Evolutionary conservation across 1,284 basidiomycete species (phyloP).

Genomic region (Ganoderma lucidum): DNA sequence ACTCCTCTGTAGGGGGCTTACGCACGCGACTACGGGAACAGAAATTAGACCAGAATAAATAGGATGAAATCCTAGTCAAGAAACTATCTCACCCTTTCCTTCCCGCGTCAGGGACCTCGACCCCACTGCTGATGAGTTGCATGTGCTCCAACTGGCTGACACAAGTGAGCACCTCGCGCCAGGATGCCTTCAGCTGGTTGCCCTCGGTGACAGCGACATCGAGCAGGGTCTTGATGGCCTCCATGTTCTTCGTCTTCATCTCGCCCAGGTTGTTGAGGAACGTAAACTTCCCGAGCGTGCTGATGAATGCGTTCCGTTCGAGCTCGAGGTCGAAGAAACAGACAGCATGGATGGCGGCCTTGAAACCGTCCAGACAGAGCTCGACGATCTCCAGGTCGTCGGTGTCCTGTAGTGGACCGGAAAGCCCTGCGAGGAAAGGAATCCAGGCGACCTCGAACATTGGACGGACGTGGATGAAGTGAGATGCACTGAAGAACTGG

Average conservation of each 20-base stretch:
- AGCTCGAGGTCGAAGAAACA: conserved; percentile 96
- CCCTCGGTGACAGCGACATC: conserved; percentile 95
- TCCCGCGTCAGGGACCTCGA: conserved; percentile 81
- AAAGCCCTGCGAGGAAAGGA: conserved; percentile 92
- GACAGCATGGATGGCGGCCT: conserved; percentile 90
- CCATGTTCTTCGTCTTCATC: conserved; percentile 99
- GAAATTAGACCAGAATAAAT: neutral
- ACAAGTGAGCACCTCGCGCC: conserved; percentile 94
- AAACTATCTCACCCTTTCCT: conserved; percentile 72
- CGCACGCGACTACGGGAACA: conserved; percentile 55
- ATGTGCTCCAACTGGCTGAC: conserved; percentile 98
- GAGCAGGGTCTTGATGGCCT: conserved; percentile 93
- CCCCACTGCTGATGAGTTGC: conserved; percentile 92
- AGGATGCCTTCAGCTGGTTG: conserved; percentile 93
- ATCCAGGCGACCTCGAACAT: conserved; percentile 99
- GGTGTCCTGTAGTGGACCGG: conserved; percentile 90
- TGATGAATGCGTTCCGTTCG: conserved; percentile 95
- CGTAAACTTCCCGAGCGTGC: conserved; percentile 97
- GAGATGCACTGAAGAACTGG: conserved; percentile 94
- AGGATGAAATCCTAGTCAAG: neutral
- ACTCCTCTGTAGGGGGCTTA: conserved; percentile 88
- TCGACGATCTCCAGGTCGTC: conserved; percentile 92
- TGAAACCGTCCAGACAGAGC: conserved; percentile 94
- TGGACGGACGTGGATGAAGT: conserved; percentile 93
- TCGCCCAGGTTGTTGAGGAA: conserved; percentile 96